Evolutionary conservation across 768 basidiomycete genomes (phyloP).

Genomic region (Pisolithus orientalis): DNA sequence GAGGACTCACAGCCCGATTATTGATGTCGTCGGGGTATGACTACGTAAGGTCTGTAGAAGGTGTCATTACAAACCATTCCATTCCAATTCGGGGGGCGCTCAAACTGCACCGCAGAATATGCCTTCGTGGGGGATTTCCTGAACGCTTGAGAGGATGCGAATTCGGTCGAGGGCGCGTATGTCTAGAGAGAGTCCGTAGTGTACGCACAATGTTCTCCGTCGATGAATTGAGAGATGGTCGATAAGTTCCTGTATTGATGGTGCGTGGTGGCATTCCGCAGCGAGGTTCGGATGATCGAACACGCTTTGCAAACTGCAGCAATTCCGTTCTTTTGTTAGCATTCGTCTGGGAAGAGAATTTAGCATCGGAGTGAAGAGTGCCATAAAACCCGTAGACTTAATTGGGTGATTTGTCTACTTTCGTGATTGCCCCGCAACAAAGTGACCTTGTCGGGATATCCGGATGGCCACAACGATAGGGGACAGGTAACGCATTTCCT

Average conservation of each 20-base stretch:
- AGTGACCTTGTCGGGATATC: conserved; percentile 91
- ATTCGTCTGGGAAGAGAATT: conserved; percentile 60
- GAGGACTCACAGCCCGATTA: conserved; percentile 94
- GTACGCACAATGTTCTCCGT: conserved; percentile 91
- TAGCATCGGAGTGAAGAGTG: neutral
- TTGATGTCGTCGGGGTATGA: conserved; percentile 93
- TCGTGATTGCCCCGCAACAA: conserved; percentile 94
- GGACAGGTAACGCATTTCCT: conserved; percentile 52
- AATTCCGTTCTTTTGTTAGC: conserved; percentile 95
- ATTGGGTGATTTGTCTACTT: conserved; percentile 96
- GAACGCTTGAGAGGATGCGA: conserved; percentile 85
- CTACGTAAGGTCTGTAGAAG: conserved; percentile 93
- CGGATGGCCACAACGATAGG: conserved; percentile 24
- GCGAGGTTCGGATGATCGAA: conserved; percentile 95
- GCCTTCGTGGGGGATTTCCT: conserved; percentile 98
- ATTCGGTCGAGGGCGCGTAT: conserved; percentile 94
- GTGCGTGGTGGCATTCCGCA: conserved; percentile 51
- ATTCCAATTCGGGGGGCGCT: neutral
- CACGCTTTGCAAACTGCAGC: conserved; percentile 96
- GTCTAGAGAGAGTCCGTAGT: conserved; percentile 94
- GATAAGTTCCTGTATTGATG: neutral
- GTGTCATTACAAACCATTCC: neutral
- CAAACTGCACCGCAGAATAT: conserved; percentile 76
- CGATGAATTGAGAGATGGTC: conserved; percentile 67
- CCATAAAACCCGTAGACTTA: conserved; percentile 98